Base-by-base conservation (phyloP, 2,329 filamentous ascomycete species). In the Alternaria gansuensis region DNA sequence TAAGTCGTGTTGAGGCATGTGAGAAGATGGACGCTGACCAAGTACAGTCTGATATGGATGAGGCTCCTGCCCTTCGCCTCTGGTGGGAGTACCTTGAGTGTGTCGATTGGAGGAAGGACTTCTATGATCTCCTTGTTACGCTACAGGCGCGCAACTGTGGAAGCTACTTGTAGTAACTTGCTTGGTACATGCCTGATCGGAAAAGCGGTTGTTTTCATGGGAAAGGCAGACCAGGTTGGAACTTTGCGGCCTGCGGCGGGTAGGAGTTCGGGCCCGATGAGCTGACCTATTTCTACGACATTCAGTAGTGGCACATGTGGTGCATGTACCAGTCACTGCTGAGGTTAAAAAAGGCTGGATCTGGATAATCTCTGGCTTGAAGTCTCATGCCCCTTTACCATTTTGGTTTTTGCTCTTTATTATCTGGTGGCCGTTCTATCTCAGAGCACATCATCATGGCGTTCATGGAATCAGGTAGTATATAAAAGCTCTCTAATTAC, bases 31-130 rank as follows among this genome's bases (percentile, higher is more conserved):
- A 23, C 45, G 40, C 59, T 65, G 43, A 60, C 49, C 34, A 3
- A 34, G 11, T 13, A 33, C 34, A 76, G 66, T 73, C 76, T 34
- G 80, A 82, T 67, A 69, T 72, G 1, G 79, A 76, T 36, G 67
- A 74, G 5, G 71, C 75, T 10, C 75, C 76, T 0, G 80, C 79
- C 5, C 68, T 83, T 8, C 72, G 81, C 17, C 73, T 82, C 24
- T 81, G 77, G 77, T 82, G 78, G 78, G 80, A 83, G 68, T 83
- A 82, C 50, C 70, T 83, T 28, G 63, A 81, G 66, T 82, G 80
- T 56, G 71, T 78, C 3, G 69, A 71, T 13, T 83, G 75, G 68
- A 78, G 80, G 45, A 52, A 60, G 10, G 73, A 72, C 2, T 80
- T 82, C 69, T 82, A 82, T 60, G 65, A 77, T 4, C 69, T 75